Conservation (phyloP, 371 early-diverging fungal genomes). For the Choanephora cucurbitarum region DNA sequence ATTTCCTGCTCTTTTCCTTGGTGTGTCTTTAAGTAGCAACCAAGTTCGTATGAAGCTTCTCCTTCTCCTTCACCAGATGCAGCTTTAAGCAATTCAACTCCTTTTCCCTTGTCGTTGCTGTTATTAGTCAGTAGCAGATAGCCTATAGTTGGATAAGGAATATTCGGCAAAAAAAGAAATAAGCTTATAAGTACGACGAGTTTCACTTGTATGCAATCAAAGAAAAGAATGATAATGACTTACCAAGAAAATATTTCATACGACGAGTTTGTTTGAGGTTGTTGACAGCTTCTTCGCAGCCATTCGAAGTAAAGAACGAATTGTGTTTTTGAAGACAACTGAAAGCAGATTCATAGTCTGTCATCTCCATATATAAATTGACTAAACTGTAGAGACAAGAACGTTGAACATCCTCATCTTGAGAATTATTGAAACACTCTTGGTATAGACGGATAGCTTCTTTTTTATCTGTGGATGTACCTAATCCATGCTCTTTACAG, state of each 20-base stretch:
- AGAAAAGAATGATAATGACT: not conserved
- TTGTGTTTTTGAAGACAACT: conserved; percentile 6
- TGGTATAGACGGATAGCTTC: conserved; percentile 13
- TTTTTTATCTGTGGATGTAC: conserved; percentile 21
- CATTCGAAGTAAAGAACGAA: conserved; percentile 9
- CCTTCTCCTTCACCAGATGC: conserved; percentile 26
- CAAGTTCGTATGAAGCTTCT: conserved; percentile 29
- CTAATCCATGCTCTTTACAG: conserved; percentile 37
- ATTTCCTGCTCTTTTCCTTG: conserved; percentile 14
- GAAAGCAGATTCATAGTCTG: conserved; percentile 18
- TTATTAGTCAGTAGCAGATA: conserved; percentile 19
- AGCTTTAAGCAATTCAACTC: conserved; percentile 9
- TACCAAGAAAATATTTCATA: conserved; percentile 38
- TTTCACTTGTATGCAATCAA: conserved; percentile 11
- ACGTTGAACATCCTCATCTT: conserved; percentile 8
- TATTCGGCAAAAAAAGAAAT: not conserved
- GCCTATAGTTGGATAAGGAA: too few species aligned
- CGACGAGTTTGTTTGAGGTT: conserved; percentile 37
- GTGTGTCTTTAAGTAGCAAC: conserved; percentile 3
- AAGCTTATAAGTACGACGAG: not conserved
- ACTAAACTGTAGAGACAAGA: conserved; percentile 29
- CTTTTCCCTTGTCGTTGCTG: conserved; percentile 4
- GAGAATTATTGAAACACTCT: not conserved
- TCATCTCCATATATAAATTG: conserved; percentile 18
- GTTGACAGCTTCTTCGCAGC: conserved; percentile 4